phyloP scores from a whole-genome alignment of 257 asterid species.

The Thymus mandschuricus region DNA sequence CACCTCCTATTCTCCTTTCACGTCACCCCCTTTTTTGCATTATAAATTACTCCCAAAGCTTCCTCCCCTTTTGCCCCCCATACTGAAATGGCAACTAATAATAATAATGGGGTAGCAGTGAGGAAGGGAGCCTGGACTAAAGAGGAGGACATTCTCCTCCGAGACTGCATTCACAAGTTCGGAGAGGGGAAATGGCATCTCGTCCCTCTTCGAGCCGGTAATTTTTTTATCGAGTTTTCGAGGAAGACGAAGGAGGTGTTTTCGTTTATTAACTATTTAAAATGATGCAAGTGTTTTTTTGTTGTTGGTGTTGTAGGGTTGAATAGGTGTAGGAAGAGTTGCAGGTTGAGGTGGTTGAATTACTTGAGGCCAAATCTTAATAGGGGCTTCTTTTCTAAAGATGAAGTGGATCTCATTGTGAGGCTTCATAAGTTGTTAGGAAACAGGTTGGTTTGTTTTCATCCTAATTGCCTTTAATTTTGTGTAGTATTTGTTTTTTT shows the following conservation, averaged over 20 bases:
- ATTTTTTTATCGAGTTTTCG: too few species aligned
- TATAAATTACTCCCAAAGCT: not conserved
- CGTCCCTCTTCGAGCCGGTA: constrained; percentile 58
- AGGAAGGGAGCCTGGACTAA: constrained; percentile 57
- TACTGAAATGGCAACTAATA: constrained; percentile 10
- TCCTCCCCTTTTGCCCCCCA: not conserved
- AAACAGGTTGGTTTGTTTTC: constrained; percentile 11
- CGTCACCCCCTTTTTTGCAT: not conserved
- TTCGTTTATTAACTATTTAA: not conserved
- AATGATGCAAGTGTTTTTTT: not conserved
- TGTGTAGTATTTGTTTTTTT: too few species aligned
- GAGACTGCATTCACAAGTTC: constrained; percentile 35
- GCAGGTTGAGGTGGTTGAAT: constrained; percentile 45
- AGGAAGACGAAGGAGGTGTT: too few species aligned
- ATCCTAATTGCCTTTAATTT: too few species aligned
- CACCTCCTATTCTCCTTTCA: not conserved
- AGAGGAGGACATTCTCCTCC: constrained; percentile 49
- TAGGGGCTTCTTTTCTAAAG: constrained; percentile 31
- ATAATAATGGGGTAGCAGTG: constrained; percentile 3
- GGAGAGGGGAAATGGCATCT: constrained; percentile 70
- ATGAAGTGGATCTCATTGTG: constrained; percentile 38
- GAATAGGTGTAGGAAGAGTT: constrained; percentile 47
- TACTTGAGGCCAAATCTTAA: constrained; percentile 39
- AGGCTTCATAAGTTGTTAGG: constrained; percentile 42
- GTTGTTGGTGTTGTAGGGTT: constrained; percentile 19